A percentile compares a stretch with the other conserved stretches of the same genome.
These are phyloP conservation scores for Pestalotiopsis sp. DNA, from an alignment of 2,329 filamentous ascomycete species.

Conservation along the genomic window DNA sequence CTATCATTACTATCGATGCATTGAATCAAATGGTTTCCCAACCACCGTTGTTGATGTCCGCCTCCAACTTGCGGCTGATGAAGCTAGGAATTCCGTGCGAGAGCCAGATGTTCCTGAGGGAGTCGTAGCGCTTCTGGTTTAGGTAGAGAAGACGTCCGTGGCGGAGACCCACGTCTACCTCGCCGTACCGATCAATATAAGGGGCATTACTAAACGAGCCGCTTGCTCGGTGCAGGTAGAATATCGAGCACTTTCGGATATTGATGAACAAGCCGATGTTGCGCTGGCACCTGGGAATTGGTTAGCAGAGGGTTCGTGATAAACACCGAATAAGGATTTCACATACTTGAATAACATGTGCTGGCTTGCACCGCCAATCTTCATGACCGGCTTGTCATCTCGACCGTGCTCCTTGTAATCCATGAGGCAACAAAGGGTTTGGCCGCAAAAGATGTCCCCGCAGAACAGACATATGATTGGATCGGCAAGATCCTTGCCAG, in stretches of 20 bases:
- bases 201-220: slow-evolving; percentile 87
- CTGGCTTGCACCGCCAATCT: slow-evolving; percentile 84
- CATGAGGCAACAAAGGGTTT: slow-evolving; percentile 87
- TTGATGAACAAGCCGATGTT: slow-evolving; percentile 95
- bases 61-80: slow-evolving; percentile 87
- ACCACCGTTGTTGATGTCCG: slow-evolving; percentile 94
- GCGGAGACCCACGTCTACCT: slow-evolving; percentile 88
- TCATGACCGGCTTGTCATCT: slow-evolving; percentile 41
- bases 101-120: slow-evolving; percentile 83
- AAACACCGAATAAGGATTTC: not conserved
- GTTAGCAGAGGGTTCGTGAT: slow-evolving; percentile 24
- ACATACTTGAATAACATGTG: slow-evolving; percentile 79
- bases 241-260: slow-evolving; percentile 91
- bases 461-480: slow-evolving; percentile 93
- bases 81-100: slow-evolving; percentile 84
- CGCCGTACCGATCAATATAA: slow-evolving; percentile 94
- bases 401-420: slow-evolving; percentile 49
- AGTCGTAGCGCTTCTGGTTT: slow-evolving; percentile 92
- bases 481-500: slow-evolving; percentile 88
- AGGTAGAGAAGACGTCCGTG: slow-evolving; percentile 88
- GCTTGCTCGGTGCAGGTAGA: slow-evolving; percentile 80
- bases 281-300: slow-evolving; percentile 70
- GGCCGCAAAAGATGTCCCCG: slow-evolving; percentile 94
- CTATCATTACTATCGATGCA: not conserved
- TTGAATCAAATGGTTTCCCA: slow-evolving; percentile 78